A percentile compares a stretch with the other conserved stretches of the same genome.
phyloP scores from a whole-genome alignment of 345 rosid genomes.

The rapeseed (Brassica napus) region DNA sequence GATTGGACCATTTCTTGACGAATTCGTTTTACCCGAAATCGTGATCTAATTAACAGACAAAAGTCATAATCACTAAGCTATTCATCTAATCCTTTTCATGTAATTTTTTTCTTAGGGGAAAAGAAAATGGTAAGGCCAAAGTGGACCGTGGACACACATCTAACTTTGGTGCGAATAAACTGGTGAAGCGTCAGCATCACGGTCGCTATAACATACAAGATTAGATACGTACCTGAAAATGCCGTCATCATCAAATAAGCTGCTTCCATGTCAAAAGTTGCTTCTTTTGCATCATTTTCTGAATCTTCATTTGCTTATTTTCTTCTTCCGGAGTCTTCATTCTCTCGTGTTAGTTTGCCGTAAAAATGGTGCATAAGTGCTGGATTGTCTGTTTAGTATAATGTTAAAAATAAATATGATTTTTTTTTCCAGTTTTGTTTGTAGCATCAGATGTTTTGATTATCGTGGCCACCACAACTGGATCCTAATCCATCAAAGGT shows the following conservation, averaged over 20 bases:
- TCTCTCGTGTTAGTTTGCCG: background rate
- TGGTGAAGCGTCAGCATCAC: constrained; percentile 22
- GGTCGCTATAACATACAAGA: constrained; percentile 15
- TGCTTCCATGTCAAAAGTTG: constrained; percentile 22
- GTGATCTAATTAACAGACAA: background rate
- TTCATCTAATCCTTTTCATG: constrained; percentile 8
- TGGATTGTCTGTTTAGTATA: background rate
- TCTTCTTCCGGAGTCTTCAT: background rate
- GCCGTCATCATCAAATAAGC: background rate
- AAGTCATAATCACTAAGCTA: constrained; percentile 11
- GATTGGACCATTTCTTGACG: constrained; percentile 7
- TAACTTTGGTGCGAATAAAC: constrained; percentile 28
- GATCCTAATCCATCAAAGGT: too few species aligned
- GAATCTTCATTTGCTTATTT: background rate
- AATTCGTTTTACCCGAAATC: constrained; percentile 12
- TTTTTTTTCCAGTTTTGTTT: too few species aligned
- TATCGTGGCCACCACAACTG: too few species aligned
- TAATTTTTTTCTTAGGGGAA: constrained; percentile 9
- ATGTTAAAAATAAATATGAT: too few species aligned
- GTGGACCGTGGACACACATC: constrained; percentile 5
- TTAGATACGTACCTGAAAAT: constrained; percentile 21
- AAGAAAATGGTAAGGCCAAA: background rate
- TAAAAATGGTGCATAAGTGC: background rate
- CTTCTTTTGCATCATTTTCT: constrained; percentile 16
- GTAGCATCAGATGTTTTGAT: too few species aligned